These are phyloP conservation scores for Cladobotryum mycophilum DNA, from an alignment of 2,329 filamentous ascomycete species.

Conservation along the genomic window DNA sequence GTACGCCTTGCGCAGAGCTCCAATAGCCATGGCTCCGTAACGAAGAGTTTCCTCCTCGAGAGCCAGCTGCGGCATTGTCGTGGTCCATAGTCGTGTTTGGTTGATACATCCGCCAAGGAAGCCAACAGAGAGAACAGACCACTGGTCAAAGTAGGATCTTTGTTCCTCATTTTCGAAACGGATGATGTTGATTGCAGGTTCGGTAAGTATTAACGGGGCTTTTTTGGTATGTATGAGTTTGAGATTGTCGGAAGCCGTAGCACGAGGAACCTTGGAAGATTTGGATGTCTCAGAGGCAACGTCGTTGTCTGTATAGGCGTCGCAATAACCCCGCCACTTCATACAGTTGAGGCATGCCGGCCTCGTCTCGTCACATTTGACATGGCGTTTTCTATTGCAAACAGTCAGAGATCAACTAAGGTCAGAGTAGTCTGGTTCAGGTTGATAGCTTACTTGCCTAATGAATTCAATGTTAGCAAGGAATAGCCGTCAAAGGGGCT, in stretches of 20 bases:
- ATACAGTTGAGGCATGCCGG: conserved; percentile 36
- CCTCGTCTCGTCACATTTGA: conserved; percentile 38
- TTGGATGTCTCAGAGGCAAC: conserved; percentile 4
- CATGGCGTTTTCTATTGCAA: conserved; percentile 31
- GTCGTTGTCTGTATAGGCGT: conserved; percentile 25
- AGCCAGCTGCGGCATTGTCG: conserved; percentile 35
- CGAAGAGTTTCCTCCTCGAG: conserved; percentile 31
- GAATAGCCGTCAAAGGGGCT: background rate
- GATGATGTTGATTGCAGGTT: conserved; percentile 28
- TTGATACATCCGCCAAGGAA: conserved; percentile 31
- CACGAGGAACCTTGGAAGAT: conserved; percentile 9
- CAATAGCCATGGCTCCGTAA: conserved; percentile 36
- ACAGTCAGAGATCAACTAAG: background rate
- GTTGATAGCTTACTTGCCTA: conserved; percentile 28
- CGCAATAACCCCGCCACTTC: conserved; percentile 36
- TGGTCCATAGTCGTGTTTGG: conserved; percentile 31
- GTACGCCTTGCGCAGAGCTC: conserved; percentile 31
- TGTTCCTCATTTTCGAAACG: conserved; percentile 30
- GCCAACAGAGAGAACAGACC: conserved; percentile 27
- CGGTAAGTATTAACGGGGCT: conserved; percentile 23
- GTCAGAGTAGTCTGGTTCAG: too few species aligned
- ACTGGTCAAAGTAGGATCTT: conserved; percentile 32
- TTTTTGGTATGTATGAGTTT: conserved; percentile 27
- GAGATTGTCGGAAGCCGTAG: conserved; percentile 10
- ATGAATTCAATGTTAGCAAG: conserved; percentile 5